Conservation (phyloP, 306 rosid genomes). For the Luffa aegyptiaca region DNA sequence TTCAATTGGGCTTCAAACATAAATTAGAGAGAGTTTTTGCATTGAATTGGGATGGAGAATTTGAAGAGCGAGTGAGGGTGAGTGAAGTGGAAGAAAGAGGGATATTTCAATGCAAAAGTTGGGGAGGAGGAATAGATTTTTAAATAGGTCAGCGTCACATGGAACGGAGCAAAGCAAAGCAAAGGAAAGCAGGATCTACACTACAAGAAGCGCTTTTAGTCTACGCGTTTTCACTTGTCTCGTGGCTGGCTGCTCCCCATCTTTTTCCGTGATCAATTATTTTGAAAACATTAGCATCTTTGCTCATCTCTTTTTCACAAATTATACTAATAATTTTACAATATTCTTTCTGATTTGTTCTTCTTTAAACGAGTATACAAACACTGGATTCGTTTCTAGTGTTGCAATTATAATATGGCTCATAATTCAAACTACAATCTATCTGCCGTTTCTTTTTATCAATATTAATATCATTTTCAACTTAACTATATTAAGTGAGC, state of each 20-base stretch:
- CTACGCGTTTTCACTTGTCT: slow-evolving; percentile 12
- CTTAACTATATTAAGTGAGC: too few relatives aligned
- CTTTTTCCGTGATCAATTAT: background rate
- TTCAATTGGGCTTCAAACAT: background rate
- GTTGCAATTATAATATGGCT: background rate
- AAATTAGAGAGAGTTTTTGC: background rate
- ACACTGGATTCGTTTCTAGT: background rate
- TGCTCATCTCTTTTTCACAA: background rate
- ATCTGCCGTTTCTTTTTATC: too few relatives aligned
- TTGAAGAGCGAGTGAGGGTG: background rate
- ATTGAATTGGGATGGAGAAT: background rate
- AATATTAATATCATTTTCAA: too few relatives aligned
- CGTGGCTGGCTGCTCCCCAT: background rate
- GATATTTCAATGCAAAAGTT: background rate
- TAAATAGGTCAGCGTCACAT: slow-evolving; percentile 11
- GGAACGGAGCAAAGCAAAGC: background rate
- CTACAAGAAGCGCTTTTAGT: background rate
- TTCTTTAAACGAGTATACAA: background rate
- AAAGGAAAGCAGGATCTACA: background rate
- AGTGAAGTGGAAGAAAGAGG: slow-evolving; percentile 3
- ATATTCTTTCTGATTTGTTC: background rate
- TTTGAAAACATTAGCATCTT: background rate
- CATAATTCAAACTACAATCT: background rate
- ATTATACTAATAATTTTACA: background rate
- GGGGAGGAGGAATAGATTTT: background rate